Conservation (phyloP, 2,329 filamentous ascomycete genomes). For the Alternaria incomplexa region DNA sequence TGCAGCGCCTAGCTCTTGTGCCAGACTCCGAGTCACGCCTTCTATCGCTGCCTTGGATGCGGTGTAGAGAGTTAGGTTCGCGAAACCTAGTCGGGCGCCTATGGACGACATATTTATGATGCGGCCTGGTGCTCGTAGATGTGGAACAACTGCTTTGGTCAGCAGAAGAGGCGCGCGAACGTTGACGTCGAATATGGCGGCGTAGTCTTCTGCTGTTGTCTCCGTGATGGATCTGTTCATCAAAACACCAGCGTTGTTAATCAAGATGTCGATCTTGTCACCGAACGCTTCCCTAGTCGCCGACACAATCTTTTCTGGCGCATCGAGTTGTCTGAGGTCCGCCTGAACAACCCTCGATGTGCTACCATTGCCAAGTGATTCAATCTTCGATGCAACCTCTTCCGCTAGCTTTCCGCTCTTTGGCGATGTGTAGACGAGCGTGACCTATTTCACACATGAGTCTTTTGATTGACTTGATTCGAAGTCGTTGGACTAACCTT, state of each 20-base stretch:
- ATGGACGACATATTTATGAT: slow-evolving; percentile 68
- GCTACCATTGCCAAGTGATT: slow-evolving; percentile 43
- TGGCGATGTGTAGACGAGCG: slow-evolving; percentile 52
- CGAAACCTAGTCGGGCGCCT: slow-evolving; percentile 56
- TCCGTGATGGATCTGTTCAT: slow-evolving; percentile 35
- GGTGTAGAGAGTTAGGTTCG: slow-evolving; percentile 58
- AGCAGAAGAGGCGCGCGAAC: slow-evolving; percentile 62
- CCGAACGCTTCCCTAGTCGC: slow-evolving; percentile 48
- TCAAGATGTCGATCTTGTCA: slow-evolving; percentile 50
- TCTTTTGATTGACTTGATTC: neutral
- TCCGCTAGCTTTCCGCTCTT: slow-evolving; percentile 45
- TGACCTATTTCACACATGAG: slow-evolving; percentile 41
- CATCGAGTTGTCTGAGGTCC: slow-evolving; percentile 46
- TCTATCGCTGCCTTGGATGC: slow-evolving; percentile 67
- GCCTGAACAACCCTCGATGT: slow-evolving; percentile 48
- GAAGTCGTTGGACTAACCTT: slow-evolving; percentile 35
- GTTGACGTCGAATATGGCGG: slow-evolving; percentile 63
- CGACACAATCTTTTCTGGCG: slow-evolving; percentile 47
- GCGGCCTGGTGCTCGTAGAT: slow-evolving; percentile 56
- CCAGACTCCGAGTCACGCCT: slow-evolving; percentile 64
- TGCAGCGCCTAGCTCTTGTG: slow-evolving; percentile 61
- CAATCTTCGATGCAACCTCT: slow-evolving; percentile 45
- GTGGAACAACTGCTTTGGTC: slow-evolving; percentile 59
- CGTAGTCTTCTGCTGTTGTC: slow-evolving; percentile 57
- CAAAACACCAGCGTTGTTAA: slow-evolving; percentile 51